Evolutionary conservation across 2,329 filamentous ascomycete species (phyloP), one percentile per base, ranked within the genome.

Genomic region (Alternaria ethzedia): DNA sequence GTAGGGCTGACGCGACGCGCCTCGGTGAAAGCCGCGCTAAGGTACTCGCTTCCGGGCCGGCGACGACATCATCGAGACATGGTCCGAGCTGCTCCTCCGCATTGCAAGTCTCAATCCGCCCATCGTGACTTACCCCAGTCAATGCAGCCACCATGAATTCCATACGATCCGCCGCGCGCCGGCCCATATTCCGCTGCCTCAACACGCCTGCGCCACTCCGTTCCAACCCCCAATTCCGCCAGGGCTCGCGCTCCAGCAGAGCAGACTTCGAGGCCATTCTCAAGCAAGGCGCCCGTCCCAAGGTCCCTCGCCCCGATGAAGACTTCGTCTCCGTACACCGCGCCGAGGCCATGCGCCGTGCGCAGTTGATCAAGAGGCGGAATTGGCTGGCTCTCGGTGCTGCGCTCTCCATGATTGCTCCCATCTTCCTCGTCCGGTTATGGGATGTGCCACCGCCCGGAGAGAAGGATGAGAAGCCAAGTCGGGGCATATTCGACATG

Each of bases 361-460:
- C 75, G 13, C 61, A 72, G 8, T 61, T 69, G n/a, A 67, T 70
- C 13, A 67, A 69, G 47, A 65, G 70, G 59, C 64, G 74, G 28
- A 80, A 80, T 43, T 78, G 75, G 71, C 73, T 79, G 1, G 73
- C 73, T 4, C 63, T 78, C 5, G 79, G 78, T 28, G 76, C 75
- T 13, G 75, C 72, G 0, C 54, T 80, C 12, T 79, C 75, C 26
- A 81, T 81, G 76, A 74, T 78, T 25, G 73, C 74, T 9, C 78
- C 78, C 45, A 75, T 81, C 15, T 63, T 80, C 59, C 65, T 81
- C 8, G 71, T 80, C 15, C 67, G 68, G 32, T 59, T 77, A 6
- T 77, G 74, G 76, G 76, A 78, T 30, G 47, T 78, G 45, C 75
- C 74, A 66, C 54, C 55, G 10, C 54, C 17, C 3, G 66, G 72